phyloP scores from a whole-genome alignment of 768 basidiomycete species.

The Kwoniella sp. region DNA sequence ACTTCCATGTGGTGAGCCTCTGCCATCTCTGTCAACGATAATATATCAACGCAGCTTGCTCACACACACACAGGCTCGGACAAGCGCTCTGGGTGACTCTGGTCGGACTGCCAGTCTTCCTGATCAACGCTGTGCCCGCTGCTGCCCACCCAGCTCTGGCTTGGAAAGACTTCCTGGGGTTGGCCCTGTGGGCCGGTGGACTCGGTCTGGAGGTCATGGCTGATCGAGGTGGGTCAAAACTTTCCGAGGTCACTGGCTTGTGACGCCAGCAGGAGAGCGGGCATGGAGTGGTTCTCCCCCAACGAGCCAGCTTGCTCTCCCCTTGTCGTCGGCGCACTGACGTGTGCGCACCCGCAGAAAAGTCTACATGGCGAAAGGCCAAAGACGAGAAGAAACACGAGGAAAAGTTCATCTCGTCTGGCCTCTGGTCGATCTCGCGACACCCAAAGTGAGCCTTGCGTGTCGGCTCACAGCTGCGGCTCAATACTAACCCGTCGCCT shows the following conservation, averaged over 20 bases:
- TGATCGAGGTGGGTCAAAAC: conserved; percentile 20
- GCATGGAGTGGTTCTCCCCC: no score
- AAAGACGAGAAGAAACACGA: conserved; percentile 64
- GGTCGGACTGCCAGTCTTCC: conserved; percentile 66
- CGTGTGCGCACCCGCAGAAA: conserved; percentile 51
- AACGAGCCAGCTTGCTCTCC: no score
- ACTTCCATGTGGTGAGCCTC: conserved; percentile 62
- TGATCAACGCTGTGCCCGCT: conserved; percentile 58
- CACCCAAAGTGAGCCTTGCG: conserved; percentile 63
- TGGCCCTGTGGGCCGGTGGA: conserved; percentile 58
- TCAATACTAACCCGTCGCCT: not conserved
- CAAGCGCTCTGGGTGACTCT: conserved; percentile 62
- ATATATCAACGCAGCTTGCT: no score
- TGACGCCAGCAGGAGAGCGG: no score
- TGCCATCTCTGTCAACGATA: no score
- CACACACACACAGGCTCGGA: conserved; percentile 21
- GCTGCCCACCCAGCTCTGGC: conserved; percentile 57
- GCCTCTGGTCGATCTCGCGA: conserved; percentile 64
- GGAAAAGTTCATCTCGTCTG: conserved; percentile 65
- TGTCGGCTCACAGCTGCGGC: not conserved
- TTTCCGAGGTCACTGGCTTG: no score
- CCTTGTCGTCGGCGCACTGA: not conserved
- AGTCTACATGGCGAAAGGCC: conserved; percentile 60
- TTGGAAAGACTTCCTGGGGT: conserved; percentile 57
- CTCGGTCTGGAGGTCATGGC: conserved; percentile 53